Evolutionary conservation across 805 yeast species (phyloP).

Genomic region (Kazachstania taianensis): DNA sequence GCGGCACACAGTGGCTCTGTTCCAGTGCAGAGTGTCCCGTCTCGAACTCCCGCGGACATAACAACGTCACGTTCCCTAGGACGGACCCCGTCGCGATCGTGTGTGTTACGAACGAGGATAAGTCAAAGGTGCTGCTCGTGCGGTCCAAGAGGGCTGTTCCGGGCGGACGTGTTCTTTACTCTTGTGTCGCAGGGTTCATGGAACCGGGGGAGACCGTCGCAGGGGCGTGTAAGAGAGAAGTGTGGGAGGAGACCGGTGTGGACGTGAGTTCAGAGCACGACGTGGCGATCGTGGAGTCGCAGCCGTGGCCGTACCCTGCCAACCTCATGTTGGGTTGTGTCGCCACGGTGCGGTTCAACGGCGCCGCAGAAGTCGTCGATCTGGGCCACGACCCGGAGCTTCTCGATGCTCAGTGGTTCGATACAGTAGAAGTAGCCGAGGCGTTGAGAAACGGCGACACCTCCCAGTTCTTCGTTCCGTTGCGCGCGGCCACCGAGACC

Average conservation of each 20-base stretch:
- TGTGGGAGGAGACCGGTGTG: conserved; percentile 94
- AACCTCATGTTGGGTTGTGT: conserved; percentile 90
- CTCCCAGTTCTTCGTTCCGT: conserved; percentile 15
- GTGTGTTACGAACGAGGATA: conserved; percentile 56
- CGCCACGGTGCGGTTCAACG: conserved; percentile 64
- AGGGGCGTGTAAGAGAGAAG: conserved; percentile 76
- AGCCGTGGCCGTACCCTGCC: conserved; percentile 98
- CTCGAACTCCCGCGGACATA: conserved; percentile 11
- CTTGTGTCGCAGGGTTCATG: conserved; percentile 90
- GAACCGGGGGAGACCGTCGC: conserved; percentile 93
- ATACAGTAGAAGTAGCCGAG: conserved; percentile 39
- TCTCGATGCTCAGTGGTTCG: conserved; percentile 80
- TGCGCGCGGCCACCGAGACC: too few species aligned
- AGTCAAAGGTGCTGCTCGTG: conserved; percentile 58
- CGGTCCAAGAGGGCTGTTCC: conserved; percentile 48
- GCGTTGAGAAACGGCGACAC: conserved; percentile 27
- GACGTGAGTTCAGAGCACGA: conserved; percentile 29
- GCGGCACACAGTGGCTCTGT: conserved; percentile 55
- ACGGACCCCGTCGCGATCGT: conserved; percentile 85
- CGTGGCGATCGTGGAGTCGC: conserved; percentile 59
- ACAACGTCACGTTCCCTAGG: conserved; percentile 82
- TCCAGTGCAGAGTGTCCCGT: conserved; percentile 18
- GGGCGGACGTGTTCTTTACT: conserved; percentile 43
- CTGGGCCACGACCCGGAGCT: conserved; percentile 81
- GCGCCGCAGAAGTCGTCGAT: conserved; percentile 51